Base-by-base conservation (phyloP, 495 filamentous ascomycete genomes). In the Lophiostoma macrostomum region DNA sequence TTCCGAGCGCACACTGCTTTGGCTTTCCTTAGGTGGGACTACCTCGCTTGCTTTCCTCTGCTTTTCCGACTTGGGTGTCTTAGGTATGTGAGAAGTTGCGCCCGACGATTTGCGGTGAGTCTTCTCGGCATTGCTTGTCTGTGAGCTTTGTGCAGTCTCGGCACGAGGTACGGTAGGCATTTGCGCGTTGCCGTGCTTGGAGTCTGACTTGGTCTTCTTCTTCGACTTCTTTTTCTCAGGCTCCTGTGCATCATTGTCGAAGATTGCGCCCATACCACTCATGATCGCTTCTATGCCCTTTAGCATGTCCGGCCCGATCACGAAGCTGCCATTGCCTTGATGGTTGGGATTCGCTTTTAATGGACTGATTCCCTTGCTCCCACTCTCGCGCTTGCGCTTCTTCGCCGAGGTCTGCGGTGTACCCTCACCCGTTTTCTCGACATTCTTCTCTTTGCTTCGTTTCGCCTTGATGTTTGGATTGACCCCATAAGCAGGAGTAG, bases 321-420 rank as follows among this genome's bases (percentile, higher is more conserved):
- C 31, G 24, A 53, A 53, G 40, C 40, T 16, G 22, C 20, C n/a
- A 20, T 27, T 12, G 31, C 13, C 19, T 8, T 20, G 16, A 5
- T 14, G 8, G 4, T 4, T 7, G 7, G n/a, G 39, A 5, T 20
- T 24, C 20, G n/a, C 14, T n/a, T 24, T 32, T 27, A 20, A 13
- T 28, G n/a, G 20, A 23, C 25, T 18, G 12, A 5, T 16, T n/a
- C 16, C n/a, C n/a, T n/a, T n/a, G 6, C 6, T 38, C 38, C 43
- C 43, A 13, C 52, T 48, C 16, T 47, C 36, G 2, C 52, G 24
- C 34, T 41, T 47, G 27, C 52, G 52, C 31, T 55, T 55, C 43
- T 37, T 48, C 24, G n/a, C 2, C 14, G 19, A 28, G 16, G n/a
- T 1, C 11, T 52, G 10, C 20, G 30, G 13, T 3, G 22, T 18